These are phyloP conservation scores for Blastobotrys aristatus DNA, from an alignment of 1,139 yeast genomes.

Conservation along the genomic window DNA sequence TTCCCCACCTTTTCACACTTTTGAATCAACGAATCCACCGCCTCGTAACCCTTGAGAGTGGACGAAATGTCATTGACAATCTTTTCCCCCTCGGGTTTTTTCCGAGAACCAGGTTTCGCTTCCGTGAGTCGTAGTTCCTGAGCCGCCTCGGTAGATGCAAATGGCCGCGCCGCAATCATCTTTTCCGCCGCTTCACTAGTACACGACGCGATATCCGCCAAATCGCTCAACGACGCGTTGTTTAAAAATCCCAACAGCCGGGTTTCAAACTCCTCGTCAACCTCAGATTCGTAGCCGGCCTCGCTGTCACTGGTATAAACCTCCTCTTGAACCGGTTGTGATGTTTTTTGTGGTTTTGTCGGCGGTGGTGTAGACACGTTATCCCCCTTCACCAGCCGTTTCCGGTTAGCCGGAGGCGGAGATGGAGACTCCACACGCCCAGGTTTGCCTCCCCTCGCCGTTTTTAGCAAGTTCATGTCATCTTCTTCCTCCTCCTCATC, in stretches of 20 bases:
- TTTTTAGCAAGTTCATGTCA: conserved; percentile 8
- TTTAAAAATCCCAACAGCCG: conserved; percentile 75
- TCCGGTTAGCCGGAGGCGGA: background rate
- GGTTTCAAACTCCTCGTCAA: conserved; percentile 49
- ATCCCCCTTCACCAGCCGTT: background rate
- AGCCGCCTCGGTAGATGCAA: conserved; percentile 49
- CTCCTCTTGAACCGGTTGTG: conserved; percentile 22
- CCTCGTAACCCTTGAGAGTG: conserved; percentile 82
- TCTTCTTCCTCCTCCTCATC: conserved; percentile 15
- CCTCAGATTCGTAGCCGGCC: conserved; percentile 42
- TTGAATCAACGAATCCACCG: conserved; percentile 84
- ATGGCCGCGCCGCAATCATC: conserved; percentile 67
- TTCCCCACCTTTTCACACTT: conserved; percentile 77
- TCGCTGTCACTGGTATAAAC: conserved; percentile 35
- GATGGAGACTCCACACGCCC: background rate
- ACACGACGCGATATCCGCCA: conserved; percentile 74
- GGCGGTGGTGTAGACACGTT: background rate
- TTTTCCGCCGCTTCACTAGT: conserved; percentile 61
- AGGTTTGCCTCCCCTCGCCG: background rate
- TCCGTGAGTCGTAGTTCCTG: conserved; percentile 44
- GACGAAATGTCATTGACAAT: conserved; percentile 64
- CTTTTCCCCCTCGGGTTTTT: conserved; percentile 67
- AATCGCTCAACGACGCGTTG: conserved; percentile 66
- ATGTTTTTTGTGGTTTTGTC: background rate
- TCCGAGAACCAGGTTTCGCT: conserved; percentile 35